Evolutionary conservation across 345 rosid species (phyloP).

Genomic region (Hibiscus mutabilis): DNA sequence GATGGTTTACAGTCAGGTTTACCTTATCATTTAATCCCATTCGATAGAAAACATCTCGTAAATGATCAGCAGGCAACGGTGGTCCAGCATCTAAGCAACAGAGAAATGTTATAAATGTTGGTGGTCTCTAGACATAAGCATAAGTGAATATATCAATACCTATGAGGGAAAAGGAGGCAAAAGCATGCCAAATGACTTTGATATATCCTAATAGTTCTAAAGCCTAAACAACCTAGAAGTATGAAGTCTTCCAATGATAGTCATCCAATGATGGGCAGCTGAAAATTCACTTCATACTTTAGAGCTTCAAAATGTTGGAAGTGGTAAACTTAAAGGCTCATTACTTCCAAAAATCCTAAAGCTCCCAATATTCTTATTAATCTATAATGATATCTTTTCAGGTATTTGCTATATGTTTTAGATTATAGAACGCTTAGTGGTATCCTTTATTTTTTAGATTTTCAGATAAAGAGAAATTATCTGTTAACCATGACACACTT

Average conservation of each 20-base stretch:
- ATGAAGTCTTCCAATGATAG: not conserved
- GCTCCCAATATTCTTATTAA: not conserved
- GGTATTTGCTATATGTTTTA: not conserved
- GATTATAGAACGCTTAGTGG: not conserved
- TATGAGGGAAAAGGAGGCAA: not conserved
- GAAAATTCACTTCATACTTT: not conserved
- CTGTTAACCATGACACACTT: not conserved
- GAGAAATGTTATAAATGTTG: conserved; percentile 7
- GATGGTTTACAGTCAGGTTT: conserved; percentile 8
- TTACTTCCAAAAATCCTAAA: not conserved
- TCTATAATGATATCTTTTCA: not conserved
- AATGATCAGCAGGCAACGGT: conserved; percentile 76
- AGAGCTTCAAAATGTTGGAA: not conserved
- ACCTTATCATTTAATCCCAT: conserved; percentile 94
- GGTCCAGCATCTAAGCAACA: conserved; percentile 71
- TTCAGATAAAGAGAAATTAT: not conserved
- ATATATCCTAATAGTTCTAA: not conserved
- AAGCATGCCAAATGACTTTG: not conserved
- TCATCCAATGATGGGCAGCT: not conserved
- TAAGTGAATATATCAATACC: not conserved
- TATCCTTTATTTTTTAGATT: not conserved
- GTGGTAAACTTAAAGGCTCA: not conserved
- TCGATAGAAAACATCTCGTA: conserved; percentile 75
- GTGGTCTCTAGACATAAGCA: not conserved
- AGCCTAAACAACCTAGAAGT: conserved; percentile 1